These are phyloP conservation scores for Saccharomyces kudriavzevii DNA, from an alignment of 805 yeast species.

Conservation along the genomic window DNA sequence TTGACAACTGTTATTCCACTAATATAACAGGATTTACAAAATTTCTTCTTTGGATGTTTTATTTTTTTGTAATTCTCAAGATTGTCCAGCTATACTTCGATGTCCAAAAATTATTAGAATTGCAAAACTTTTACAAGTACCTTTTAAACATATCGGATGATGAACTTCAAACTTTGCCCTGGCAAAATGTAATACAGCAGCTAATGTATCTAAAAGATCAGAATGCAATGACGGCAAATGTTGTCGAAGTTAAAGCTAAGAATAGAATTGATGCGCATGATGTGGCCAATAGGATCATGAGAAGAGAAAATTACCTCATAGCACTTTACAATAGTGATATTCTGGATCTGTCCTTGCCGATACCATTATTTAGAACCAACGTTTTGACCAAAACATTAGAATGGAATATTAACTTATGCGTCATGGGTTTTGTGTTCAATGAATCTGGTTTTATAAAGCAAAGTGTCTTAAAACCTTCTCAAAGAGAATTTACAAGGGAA, in stretches of 20 bases:
- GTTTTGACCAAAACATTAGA: slow-evolving; percentile 79
- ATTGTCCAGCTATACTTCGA: slow-evolving; percentile 52
- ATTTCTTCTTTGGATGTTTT: slow-evolving; percentile 55
- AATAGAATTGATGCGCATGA: slow-evolving; percentile 82
- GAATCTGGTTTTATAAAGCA: slow-evolving; percentile 74
- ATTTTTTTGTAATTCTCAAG: slow-evolving; percentile 44
- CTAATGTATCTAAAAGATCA: slow-evolving; percentile 69
- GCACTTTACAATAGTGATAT: slow-evolving; percentile 78
- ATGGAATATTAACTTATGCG: slow-evolving; percentile 87
- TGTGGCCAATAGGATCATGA: slow-evolving; percentile 91
- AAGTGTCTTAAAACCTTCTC: slow-evolving; percentile 59
- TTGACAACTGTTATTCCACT: slow-evolving; percentile 32
- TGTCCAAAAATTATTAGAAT: slow-evolving; percentile 59
- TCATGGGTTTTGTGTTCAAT: slow-evolving; percentile 79
- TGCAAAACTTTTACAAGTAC: slow-evolving; percentile 66
- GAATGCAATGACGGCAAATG: slow-evolving; percentile 51
- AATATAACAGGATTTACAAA: slow-evolving; percentile 47
- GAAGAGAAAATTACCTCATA: slow-evolving; percentile 88
- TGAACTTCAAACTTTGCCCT: slow-evolving; percentile 85
- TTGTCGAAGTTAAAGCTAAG: slow-evolving; percentile 56
- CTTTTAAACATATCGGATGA: slow-evolving; percentile 65
- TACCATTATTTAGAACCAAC: slow-evolving; percentile 37
- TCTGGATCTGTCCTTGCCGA: slow-evolving; percentile 54
- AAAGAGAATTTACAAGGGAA: slow-evolving; percentile 54
- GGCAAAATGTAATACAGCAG: slow-evolving; percentile 79